Base-by-base conservation (phyloP, 2,329 filamentous ascomycete genomes). In the Neofusicoccum ribis region DNA sequence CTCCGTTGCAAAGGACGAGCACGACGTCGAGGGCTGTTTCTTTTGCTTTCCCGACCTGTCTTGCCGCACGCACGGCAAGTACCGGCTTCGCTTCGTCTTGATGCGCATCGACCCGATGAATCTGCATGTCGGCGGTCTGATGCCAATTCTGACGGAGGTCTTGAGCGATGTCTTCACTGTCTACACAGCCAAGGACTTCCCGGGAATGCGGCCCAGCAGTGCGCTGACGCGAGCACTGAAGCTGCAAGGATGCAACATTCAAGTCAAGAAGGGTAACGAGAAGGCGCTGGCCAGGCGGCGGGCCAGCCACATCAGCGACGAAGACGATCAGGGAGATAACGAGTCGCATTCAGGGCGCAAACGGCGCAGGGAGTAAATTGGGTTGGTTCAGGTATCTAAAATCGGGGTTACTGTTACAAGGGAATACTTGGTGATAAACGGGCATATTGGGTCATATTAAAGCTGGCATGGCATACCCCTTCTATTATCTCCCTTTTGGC, bases 41-140 rank as follows among this genome's bases (percentile, higher is more conserved):
- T 95, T 94, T 77, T 92, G 90, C 74, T 95, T 95, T 73, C 89
- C 91, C 0, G 91, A 95, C 73, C 82, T 95, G 20, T 93, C 90
- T 3, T 92, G 91, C 73, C 86, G 91, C 39, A 93, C 89, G 0
- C 88, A 91, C 1, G 91, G 91, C 20, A 82, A 82, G n/a, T 95
- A 91, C 76, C 84, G 90, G 17, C 83, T 95, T 63, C 87, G 86
- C 52, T 94, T 95, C 75, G 86, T 86, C 43, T 82, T 94, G 23
- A 86, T 93, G 72, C 85, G 90, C 67, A 84, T 94, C 47, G 88
- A 93, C 69, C 88, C 88, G 1, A 78, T 78, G 41, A 80, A 81
- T 54, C 84, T 87, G 76, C 79, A 80, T 14, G 83, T 83, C 2
- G 87, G 86, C 34, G 78, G 77, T 5, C 79, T 77, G 60, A 81